phyloP scores from a whole-genome alignment of 495 filamentous ascomycete genomes.

The Penicillium psychrofluorescens region DNA sequence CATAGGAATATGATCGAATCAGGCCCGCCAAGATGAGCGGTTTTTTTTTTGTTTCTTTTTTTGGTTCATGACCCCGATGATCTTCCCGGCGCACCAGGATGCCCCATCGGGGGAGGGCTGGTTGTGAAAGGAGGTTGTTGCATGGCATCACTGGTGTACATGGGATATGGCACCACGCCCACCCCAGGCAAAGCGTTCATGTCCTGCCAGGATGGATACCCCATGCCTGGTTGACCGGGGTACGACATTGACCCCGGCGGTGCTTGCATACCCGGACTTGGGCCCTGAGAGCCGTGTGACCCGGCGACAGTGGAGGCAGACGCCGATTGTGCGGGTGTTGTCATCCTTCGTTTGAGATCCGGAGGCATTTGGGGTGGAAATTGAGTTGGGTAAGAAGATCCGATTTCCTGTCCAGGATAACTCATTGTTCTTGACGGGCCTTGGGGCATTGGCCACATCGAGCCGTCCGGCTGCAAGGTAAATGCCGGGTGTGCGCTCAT shows the following conservation, averaged over 20 bases:
- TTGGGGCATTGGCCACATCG: conserved; percentile 32
- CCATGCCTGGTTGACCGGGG: conserved; percentile 25
- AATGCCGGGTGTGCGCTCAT: conserved; percentile 24
- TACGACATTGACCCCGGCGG: conserved; percentile 28
- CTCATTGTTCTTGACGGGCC: conserved; percentile 29
- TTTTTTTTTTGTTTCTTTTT: too few relatives aligned
- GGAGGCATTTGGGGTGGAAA: conserved; percentile 27
- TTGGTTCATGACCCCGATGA: conserved; percentile 13
- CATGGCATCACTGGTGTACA: conserved; percentile 25
- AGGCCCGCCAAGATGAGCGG: background rate
- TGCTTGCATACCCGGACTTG: conserved; percentile 22
- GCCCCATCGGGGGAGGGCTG: conserved; percentile 30
- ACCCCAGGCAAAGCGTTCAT: conserved; percentile 28
- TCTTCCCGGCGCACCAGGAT: conserved; percentile 20
- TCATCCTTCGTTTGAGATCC: conserved; percentile 37
- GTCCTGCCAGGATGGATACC: conserved; percentile 30
- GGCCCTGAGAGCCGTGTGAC: conserved; percentile 21
- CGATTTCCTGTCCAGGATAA: conserved; percentile 31
- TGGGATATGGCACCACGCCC: conserved; percentile 31
- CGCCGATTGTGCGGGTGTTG: conserved; percentile 30
- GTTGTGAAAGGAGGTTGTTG: conserved; percentile 22
- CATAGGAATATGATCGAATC: conserved; percentile 1
- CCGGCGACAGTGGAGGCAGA: conserved; percentile 12
- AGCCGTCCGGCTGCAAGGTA: conserved; percentile 31
- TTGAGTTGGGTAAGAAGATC: conserved; percentile 19